phyloP scores from a whole-genome alignment of 768 basidiomycete genomes.

The button mushroom (Agaricus bisporus) region DNA sequence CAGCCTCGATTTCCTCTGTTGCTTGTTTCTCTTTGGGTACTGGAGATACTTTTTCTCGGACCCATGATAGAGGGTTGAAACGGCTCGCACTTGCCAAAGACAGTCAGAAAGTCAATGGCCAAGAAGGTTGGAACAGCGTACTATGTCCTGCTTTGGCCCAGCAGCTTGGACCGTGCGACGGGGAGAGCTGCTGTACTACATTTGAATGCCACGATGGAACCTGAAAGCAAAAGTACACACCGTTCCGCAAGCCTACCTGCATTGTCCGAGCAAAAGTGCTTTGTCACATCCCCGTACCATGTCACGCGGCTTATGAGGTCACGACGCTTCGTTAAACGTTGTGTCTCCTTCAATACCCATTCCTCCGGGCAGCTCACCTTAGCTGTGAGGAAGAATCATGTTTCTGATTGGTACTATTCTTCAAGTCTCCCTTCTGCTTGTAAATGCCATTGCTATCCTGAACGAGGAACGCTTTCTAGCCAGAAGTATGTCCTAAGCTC shows the following conservation, averaged over 20 bases:
- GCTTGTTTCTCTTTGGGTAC: slow-evolving; percentile 37
- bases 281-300: background rate
- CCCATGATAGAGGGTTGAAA: slow-evolving; percentile 57
- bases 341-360: too few relatives aligned
- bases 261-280: slow-evolving; percentile 16
- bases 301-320: slow-evolving; percentile 3
- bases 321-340: too few relatives aligned
- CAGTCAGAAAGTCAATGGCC: background rate
- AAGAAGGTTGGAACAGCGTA: slow-evolving; percentile 8
- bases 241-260: slow-evolving; percentile 22
- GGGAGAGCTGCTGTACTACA: slow-evolving; percentile 15
- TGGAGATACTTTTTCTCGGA: slow-evolving; percentile 53
- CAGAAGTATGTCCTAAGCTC: slow-evolving; percentile 53
- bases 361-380: background rate
- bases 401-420: slow-evolving; percentile 66
- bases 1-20: slow-evolving; percentile 39
- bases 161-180: slow-evolving; percentile 7
- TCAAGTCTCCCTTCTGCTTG: slow-evolving; percentile 81
- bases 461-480: slow-evolving; percentile 96
- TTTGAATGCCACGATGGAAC: background rate
- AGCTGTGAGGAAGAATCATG: slow-evolving; percentile 26
- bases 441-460: slow-evolving; percentile 93
- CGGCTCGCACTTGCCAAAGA: slow-evolving; percentile 32
- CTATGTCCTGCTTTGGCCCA: slow-evolving; percentile 4
- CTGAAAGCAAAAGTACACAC: slow-evolving; percentile 12